Conservation (phyloP, 176 grass and related monocot genomes). For the Bolboschoenus planiculmis region DNA sequence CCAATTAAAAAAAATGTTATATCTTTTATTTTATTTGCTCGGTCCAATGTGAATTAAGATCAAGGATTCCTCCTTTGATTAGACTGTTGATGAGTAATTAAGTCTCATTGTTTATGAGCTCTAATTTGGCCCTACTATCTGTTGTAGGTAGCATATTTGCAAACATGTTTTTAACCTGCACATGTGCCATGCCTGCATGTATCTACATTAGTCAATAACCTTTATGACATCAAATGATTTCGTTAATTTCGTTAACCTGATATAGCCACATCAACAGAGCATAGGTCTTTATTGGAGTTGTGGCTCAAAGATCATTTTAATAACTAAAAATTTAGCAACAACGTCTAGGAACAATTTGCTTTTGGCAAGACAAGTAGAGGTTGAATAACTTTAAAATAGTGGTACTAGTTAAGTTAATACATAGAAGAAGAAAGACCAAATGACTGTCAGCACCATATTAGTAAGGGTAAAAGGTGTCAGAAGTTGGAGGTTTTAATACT, state of each 20-base stretch:
- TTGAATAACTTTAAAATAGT: not conserved
- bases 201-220: not conserved
- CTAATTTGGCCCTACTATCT: not conserved
- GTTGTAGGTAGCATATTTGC: not conserved
- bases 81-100: not conserved
- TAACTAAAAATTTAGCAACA: not conserved
- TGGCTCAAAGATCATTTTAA: not conserved
- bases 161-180: not conserved
- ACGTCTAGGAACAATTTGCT: not conserved
- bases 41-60: not conserved
- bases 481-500: not conserved
- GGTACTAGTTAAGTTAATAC: not conserved
- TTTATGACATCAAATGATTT: not conserved
- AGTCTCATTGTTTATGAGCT: not conserved
- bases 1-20: not conserved
- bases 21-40: conserved; percentile 4
- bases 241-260: not conserved
- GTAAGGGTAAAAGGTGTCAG: not conserved
- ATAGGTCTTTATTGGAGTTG: not conserved
- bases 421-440: not conserved
- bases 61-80: not conserved
- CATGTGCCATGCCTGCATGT: not conserved
- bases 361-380: not conserved
- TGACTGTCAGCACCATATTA: not conserved
- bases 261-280: not conserved